A percentile compares a stretch with the other conserved stretches of the same genome.
These are phyloP conservation scores for Stephanodiscus triporus DNA, from an alignment of 108 stramenopile species.

Conservation along the genomic window DNA sequence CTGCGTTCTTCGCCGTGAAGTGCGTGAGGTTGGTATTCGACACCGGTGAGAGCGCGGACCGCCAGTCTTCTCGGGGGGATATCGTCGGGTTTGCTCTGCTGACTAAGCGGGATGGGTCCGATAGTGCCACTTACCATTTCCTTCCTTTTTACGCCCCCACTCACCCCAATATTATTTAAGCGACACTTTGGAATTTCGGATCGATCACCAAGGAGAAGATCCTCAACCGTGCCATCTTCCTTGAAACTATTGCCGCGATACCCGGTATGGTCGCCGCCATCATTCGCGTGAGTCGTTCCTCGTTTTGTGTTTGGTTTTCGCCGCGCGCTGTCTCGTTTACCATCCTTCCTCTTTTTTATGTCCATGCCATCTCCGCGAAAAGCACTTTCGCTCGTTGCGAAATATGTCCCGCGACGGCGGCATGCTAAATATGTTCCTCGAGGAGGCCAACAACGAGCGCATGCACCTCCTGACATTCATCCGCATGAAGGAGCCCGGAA, in stretches of 20 bases:
- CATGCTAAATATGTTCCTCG: conserved; percentile 93
- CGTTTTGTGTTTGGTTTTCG: not conserved
- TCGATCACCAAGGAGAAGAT: conserved; percentile 65
- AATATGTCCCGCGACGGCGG: conserved; percentile 93
- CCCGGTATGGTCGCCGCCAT: conserved; percentile 89
- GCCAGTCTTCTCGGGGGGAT: not conserved
- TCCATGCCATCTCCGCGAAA: not conserved
- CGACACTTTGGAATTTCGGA: conserved; percentile 63
- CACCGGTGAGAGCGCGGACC: conserved; percentile 39
- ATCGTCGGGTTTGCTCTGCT: no score
- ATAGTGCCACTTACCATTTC: no score
- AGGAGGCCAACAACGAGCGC: conserved; percentile 98
- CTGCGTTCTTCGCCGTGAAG: conserved; percentile 68
- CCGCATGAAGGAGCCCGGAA: conserved; percentile 79
- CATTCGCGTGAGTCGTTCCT: conserved; percentile 46
- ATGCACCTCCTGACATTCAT: conserved; percentile 96
- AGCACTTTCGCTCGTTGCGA: conserved; percentile 89
- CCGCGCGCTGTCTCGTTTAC: not conserved
- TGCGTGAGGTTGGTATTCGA: conserved; percentile 70
- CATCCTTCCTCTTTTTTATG: no score
- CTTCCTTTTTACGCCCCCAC: not conserved
- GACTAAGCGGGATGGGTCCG: no score
- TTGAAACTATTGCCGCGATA: conserved; percentile 92
- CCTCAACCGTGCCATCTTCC: conserved; percentile 79
- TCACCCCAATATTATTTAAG: not conserved